These are phyloP conservation scores for Scedosporium aurantiacum DNA, from an alignment of 2,329 filamentous ascomycete species.

Conservation along the genomic window DNA sequence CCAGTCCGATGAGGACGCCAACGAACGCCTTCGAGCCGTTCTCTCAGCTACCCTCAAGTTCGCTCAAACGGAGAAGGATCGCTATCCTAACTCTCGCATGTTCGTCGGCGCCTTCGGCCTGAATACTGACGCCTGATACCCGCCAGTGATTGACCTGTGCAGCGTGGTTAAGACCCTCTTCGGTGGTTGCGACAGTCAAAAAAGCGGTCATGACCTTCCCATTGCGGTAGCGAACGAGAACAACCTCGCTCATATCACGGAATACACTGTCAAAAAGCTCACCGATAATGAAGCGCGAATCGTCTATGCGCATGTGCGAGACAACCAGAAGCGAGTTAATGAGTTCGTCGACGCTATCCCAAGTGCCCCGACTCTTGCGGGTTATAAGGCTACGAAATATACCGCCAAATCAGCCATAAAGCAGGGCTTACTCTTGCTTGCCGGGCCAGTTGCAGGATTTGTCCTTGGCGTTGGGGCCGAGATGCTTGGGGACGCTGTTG, in stretches of 20 bases:
- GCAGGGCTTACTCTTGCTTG: fast-evolving
- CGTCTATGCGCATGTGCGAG: background rate
- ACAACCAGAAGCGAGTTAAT: background rate
- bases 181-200: background rate
- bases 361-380: background rate
- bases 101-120: background rate
- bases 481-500: background rate
- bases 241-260: background rate
- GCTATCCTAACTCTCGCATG: background rate
- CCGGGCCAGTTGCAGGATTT: too few relatives aligned
- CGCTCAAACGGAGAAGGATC: background rate
- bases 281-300: background rate
- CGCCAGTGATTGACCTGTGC: background rate
- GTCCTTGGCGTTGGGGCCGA: too few relatives aligned
- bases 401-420: too few relatives aligned
- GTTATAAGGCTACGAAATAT: too few relatives aligned
- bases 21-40: background rate
- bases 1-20: background rate
- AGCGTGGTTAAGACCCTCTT: background rate
- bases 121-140: background rate
- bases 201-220: background rate
- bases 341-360: background rate
- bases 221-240: background rate
- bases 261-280: background rate
- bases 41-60: background rate